These are phyloP conservation scores for Strigomonas culicis DNA, from an alignment of 208 protist genomes.

Conservation along the genomic window DNA sequence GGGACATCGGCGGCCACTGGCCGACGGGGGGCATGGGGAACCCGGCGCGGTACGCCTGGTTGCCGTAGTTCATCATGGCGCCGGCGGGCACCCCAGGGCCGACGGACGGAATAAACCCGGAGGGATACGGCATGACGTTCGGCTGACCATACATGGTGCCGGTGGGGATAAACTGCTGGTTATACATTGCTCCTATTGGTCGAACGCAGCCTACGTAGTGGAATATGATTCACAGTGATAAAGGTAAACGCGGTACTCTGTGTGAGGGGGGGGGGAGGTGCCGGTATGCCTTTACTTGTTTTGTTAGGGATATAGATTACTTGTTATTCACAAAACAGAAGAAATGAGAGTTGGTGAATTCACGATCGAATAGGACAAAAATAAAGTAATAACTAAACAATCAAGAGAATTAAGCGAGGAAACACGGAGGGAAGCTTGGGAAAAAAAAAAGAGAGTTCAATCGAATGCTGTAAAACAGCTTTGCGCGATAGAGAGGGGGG, in stretches of 20 bases:
- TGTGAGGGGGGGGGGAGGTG: too few species aligned
- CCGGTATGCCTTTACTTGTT: too few species aligned
- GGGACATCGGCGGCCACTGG: constrained; percentile 14
- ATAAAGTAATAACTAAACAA: too few species aligned
- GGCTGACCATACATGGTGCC: constrained; percentile 66
- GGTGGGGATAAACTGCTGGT: constrained; percentile 63
- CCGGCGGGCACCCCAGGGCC: not conserved
- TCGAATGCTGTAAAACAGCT: too few species aligned
- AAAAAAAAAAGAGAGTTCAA: too few species aligned
- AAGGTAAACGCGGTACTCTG: not conserved
- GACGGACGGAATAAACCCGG: constrained; percentile 6
- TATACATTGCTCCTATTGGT: constrained; percentile 36
- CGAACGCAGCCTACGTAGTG: not conserved
- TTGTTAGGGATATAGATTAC: too few species aligned
- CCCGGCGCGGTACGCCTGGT: constrained; percentile 20
- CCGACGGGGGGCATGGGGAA: constrained; percentile 25
- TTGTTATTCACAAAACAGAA: too few species aligned
- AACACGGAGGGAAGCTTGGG: too few species aligned
- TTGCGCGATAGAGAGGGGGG: too few species aligned
- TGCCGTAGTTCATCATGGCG: constrained; percentile 11
- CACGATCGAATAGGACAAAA: too few species aligned
- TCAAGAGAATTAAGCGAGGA: too few species aligned
- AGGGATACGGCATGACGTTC: constrained; percentile 64
- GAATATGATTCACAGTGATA: constrained; percentile 9
- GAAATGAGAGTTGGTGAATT: too few species aligned